Evolutionary conservation across 208 protist species (phyloP), one percentile per base, ranked within the genome.

Genomic region (Vickermania ingenoplastis): DNA sequence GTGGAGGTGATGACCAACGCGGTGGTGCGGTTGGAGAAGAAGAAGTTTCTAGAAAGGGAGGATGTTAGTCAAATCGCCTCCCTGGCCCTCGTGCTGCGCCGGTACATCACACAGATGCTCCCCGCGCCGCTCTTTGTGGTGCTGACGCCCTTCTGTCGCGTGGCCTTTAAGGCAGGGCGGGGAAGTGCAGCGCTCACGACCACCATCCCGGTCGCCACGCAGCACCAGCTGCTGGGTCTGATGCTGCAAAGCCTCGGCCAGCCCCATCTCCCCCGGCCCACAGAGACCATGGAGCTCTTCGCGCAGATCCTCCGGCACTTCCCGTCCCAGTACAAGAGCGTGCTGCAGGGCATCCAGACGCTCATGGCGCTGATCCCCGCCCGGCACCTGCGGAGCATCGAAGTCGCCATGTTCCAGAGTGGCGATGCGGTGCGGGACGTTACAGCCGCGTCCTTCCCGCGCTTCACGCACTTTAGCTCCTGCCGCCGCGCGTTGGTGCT

Each of bases 181-280:
- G 89, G 83, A 29, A 57, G 67, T 58, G 84, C 88, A 65, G 83
- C 81, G 25, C 31, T 81, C 21, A 75, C 77, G 28, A 92, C 84
- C 24, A 91, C 88, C 1, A 95, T 95, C 63, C 79, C 81, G 27
- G 67, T 95, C 31, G 72, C 89, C 24, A 92, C 89, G 49, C 89
- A 92, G 74, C 89, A 95, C 55, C 89, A 95, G 71, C 57, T 92
- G 31, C 71, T 95, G 48, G 77, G 85, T 55, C 59, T 95, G 57
- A 66, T 95, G 23, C 71, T 90, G 48, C 81, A 92, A 58, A 95
- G 87, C 69, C 28, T 89, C 36, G 89, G 84, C 26, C 79, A 86
- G 65, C 29, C 70, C 0, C 59, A 73, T 63, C 74, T 94, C 22
- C 81, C 81, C 7, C 63, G 75, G 57, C 79, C 83, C n/a, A 86